A percentile compares a stretch with the other conserved stretches of the same genome.
Evolutionary conservation across 2,329 filamentous ascomycete genomes (phyloP).

Genomic region (Fusarium sororula): DNA sequence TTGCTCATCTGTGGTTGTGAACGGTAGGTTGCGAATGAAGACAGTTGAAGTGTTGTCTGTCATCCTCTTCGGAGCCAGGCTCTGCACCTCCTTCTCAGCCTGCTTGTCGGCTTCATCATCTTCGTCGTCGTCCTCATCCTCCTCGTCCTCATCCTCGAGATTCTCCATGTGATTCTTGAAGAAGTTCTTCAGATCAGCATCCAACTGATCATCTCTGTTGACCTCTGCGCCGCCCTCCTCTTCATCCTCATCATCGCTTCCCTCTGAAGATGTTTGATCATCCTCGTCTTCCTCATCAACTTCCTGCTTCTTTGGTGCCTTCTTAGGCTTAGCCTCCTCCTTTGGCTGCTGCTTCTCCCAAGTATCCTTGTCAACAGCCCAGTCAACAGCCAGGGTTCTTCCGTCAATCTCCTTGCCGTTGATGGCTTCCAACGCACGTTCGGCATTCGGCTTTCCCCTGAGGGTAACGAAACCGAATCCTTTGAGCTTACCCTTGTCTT

Average conservation of each 20-base stretch:
- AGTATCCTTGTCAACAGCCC: conserved; percentile 90
- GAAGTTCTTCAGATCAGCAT: conserved; percentile 62
- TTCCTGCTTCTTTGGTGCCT: conserved; percentile 52
- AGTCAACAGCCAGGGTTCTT: conserved; percentile 90
- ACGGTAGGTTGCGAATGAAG: conserved; percentile 95
- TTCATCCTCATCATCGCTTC: conserved; percentile 41
- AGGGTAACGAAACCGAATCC: conserved; percentile 95
- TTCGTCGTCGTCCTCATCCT: conserved; percentile 60
- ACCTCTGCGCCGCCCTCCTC: conserved; percentile 42
- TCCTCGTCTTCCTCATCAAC: conserved; percentile 52
- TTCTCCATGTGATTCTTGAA: conserved; percentile 67
- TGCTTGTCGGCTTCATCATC: conserved; percentile 54
- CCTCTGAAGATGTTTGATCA: conserved; percentile 35
- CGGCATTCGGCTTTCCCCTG: conserved; percentile 87
- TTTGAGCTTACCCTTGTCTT: conserved; percentile 76
- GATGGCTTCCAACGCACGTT: conserved; percentile 83
- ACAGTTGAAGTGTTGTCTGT: conserved; percentile 76
- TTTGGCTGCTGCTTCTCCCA: conserved; percentile 75
- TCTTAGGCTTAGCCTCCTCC: conserved; percentile 45
- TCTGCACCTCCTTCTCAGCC: conserved; percentile 52
- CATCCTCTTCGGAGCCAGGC: conserved; percentile 41
- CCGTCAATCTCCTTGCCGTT: conserved; percentile 94
- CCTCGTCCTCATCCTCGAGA: conserved; percentile 63
- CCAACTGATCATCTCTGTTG: conserved; percentile 53
- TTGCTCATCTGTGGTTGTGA: conserved; percentile 82